Percentiles rank a stretch among this genome's conserved stretches.
Conservation (phyloP, 2,329 filamentous ascomycete genomes). For the Arthrinium puccinioides region DNA sequence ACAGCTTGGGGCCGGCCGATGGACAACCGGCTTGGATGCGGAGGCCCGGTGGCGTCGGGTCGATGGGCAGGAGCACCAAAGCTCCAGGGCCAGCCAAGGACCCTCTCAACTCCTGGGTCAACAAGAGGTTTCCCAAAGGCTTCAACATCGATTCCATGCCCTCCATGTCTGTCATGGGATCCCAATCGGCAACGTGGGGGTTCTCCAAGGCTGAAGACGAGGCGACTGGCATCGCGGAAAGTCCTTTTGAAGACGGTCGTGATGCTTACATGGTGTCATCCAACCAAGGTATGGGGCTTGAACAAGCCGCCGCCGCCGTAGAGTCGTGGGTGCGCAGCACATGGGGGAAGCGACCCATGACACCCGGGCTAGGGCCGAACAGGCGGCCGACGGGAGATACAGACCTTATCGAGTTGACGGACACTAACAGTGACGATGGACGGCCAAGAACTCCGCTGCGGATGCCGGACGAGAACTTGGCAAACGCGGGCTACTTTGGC, state of each 20-base stretch:
- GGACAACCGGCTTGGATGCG: slow-evolving; percentile 56
- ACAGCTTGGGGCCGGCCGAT: slow-evolving; percentile 20
- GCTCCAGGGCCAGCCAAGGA: slow-evolving; percentile 79
- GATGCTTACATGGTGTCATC: slow-evolving; percentile 29
- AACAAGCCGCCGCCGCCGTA: slow-evolving; percentile 79
- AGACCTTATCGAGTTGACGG: slow-evolving; percentile 67
- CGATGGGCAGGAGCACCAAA: slow-evolving; percentile 62
- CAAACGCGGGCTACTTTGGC: slow-evolving; percentile 23
- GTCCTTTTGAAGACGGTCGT: slow-evolving; percentile 40
- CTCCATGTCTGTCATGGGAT: slow-evolving; percentile 58
- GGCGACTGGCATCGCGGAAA: slow-evolving; percentile 39
- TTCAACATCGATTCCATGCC: slow-evolving; percentile 64
- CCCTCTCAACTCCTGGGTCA: slow-evolving; percentile 75
- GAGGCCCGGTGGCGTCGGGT: slow-evolving; percentile 83
- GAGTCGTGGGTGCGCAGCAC: slow-evolving; percentile 88
- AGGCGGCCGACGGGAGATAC: slow-evolving; percentile 37
- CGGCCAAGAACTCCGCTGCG: slow-evolving; percentile 13
- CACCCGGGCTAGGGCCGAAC: slow-evolving; percentile 36
- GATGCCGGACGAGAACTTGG: slow-evolving; percentile 17
- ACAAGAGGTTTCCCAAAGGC: slow-evolving; percentile 67
- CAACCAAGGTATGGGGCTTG: slow-evolving; percentile 52
- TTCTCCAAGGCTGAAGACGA: slow-evolving; percentile 33
- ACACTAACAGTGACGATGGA: slow-evolving; percentile 51
- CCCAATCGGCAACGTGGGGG: slow-evolving; percentile 51
- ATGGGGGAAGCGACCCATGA: slow-evolving; percentile 54